Base-by-base conservation (phyloP, 2,329 filamentous ascomycete species). In the Claviceps sp. region DNA sequence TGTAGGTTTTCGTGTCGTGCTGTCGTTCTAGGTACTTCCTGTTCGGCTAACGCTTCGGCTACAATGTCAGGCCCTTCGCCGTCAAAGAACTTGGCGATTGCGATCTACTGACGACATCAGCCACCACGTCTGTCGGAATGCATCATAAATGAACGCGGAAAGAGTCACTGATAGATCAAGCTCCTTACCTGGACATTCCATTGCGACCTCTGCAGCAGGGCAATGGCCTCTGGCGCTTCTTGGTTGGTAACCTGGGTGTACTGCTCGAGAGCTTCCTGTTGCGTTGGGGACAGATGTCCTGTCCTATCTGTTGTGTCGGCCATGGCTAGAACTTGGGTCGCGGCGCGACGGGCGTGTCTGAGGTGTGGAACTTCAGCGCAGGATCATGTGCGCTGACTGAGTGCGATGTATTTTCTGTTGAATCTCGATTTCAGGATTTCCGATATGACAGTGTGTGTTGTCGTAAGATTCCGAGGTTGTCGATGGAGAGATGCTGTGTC, bases 31-130 rank as follows among this genome's bases (percentile, higher is more conserved):
- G 84, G 82, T 41, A 81, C 74, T n/a, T 75, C 68, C 55, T 83
- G 75, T 7, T 78, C 75, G 48, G 83, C 77, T 49, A 83, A 76
- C 53, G 86, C 86, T 70, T 93, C 88, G 53, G 86, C 85, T 18
- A 91, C 72, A 13, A 81, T 85, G 65, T 95, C 88, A 48, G 88
- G 79, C 3, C 85, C 85, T 70, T 97, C 93, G 59, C 93, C 93
- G 62, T 98, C 93, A 66, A 96, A 98, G 78, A 97, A 97, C 64
- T 94, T 94, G 58, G 93, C 82, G 57, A 98, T 91, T 53, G 93
- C 91, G 61, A 97, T 95, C 84, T 96, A 64, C 4, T 52, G 14
- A 11, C 9, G 45, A 37, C 38, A 22, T 37, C 44, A 41, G 41
- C 30, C 20, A 37, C 14, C 42, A 20, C 22, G 20, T 47, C 20